Base-by-base conservation (phyloP, 108 stramenopile genomes). In the Nannochloropsis gaditana region DNA sequence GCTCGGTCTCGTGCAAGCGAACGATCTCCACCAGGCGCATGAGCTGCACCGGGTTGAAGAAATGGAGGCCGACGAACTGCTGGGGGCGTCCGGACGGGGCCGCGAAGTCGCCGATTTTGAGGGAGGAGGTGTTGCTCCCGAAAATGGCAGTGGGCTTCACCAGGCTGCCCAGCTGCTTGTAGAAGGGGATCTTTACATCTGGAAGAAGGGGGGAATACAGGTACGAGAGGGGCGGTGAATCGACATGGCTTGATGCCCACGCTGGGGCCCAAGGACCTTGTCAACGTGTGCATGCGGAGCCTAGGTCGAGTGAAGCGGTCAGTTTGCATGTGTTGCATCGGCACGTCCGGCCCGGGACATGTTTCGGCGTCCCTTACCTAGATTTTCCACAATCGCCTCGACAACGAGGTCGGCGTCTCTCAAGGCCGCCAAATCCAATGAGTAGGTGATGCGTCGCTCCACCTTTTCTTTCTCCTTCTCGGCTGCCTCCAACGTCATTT, bases 31-130 rank as follows among this genome's bases (percentile, higher is more conserved):
- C 96, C 19, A 99, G 91, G 90, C 95, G 95, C 90, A 91, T 90
- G 21, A 90, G 15, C 87, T 97, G 95, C 44, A 99, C 98, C 5
- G 98, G 98, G 86, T 99, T 99, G 93, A 99, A 99, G 91, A 98
- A 99, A 90, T 99, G 99, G 31, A 99, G 93, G 9, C 99, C 99
- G 9, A 98, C 94, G 89, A 97, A 96, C n/a, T 92, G 92, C 21
- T 96, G 92, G 10, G 96, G 93, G 41, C 96, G 92, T 42, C 95
- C 95, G 10, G 93, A 94, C 81, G 95, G 93, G n/a, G 85, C 87
- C 80, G 95, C 95, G 94, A 98, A 95, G 91, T 96, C 92, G 9
- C 93, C 91, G 82, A 98, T 95, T 43, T 92, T 90, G 45, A 98
- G 90, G 41, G 94, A 94, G 2, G 93, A 94, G 9, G 98, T 98